Evolutionary conservation across 257 asterid species (phyloP), one percentile per base, ranked within the genome.

Genomic region (Euphrasia confusa): DNA sequence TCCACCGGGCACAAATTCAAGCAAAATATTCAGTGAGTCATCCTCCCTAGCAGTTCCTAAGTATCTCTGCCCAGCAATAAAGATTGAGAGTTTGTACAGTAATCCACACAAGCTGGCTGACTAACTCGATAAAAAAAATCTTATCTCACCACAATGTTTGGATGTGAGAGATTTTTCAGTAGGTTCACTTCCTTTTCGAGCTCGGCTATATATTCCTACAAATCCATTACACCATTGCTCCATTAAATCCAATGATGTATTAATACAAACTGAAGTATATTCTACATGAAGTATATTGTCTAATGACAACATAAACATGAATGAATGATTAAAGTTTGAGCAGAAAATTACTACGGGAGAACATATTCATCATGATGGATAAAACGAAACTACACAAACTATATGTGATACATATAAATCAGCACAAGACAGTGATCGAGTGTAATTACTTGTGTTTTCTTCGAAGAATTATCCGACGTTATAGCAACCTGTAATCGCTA

Each of bases 1-100:
- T 70, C 99, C 99, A 66, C 99, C 96, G 1, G 97, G 94, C 67
- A 93, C 99, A 80, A 93, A 93, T 69, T 93, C 99, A 75, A 93
- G 70, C 77, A 93, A 79, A 75, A 93, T 93, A 75, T 93, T 85
- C 73, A 93, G 72, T 10, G 97, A 82, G 62, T 86, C 95, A 50
- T 69, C 86, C 81, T 93, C 99, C 72, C 97, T 77, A 66, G 94
- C 99, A 64, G 97, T 93, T 67, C 99, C 99, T 75, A 93, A 73
- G 80, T 93, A 93, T 71, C 99, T 87, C 99, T 89, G 84, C 54
- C 55, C 50, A 75, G 64, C 71, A 81, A 71, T 39, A 40, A 3
- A 63, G 59, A 40, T 64, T 54, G 37, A 67, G 71, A 62, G 60
- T 49, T 18, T 58, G 32, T 52, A 54, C 27, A 32, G 21, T 11